phyloP scores from a whole-genome alignment of 306 rosid species.

The Sicyos edulis region DNA sequence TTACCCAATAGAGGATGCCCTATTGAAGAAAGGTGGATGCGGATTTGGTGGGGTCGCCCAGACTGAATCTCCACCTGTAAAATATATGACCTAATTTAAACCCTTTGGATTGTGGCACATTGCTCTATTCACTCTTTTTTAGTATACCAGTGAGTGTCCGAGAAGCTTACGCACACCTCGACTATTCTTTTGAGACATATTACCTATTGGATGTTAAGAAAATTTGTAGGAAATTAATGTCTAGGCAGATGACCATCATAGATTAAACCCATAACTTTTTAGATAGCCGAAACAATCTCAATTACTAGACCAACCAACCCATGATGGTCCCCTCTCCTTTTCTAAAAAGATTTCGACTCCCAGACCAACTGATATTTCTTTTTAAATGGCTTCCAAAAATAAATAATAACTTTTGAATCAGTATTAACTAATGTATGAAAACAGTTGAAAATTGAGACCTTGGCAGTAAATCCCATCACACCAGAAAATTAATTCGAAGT shows the following conservation, averaged over 20 bases:
- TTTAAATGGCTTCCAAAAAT: not conserved
- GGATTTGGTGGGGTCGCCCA: slow-evolving; percentile 95
- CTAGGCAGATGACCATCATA: too few relatives aligned
- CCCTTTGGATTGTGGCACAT: not conserved
- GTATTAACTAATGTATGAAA: not conserved
- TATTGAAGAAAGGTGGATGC: slow-evolving; percentile 85
- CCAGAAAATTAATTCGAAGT: not conserved
- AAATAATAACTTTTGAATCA: not conserved
- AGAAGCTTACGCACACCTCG: too few relatives aligned
- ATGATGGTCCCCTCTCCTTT: not conserved
- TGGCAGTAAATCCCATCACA: not conserved
- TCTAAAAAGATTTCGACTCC: not conserved
- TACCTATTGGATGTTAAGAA: too few relatives aligned
- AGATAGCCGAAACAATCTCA: too few relatives aligned
- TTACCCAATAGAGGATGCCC: slow-evolving; percentile 74
- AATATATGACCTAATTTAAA: slow-evolving; percentile 17
- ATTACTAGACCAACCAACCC: too few relatives aligned
- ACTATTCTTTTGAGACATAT: too few relatives aligned
- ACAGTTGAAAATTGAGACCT: slow-evolving; percentile 10
- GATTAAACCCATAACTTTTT: too few relatives aligned
- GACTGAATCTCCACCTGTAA: slow-evolving; percentile 84
- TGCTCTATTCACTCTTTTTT: not conserved
- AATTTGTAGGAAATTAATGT: too few relatives aligned
- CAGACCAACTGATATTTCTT: not conserved
- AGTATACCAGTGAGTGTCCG: too few relatives aligned